Evolutionary conservation across 1,284 basidiomycete species (phyloP), one percentile per base, ranked within the genome.

Genomic region (Hemileccinum hortonii): DNA sequence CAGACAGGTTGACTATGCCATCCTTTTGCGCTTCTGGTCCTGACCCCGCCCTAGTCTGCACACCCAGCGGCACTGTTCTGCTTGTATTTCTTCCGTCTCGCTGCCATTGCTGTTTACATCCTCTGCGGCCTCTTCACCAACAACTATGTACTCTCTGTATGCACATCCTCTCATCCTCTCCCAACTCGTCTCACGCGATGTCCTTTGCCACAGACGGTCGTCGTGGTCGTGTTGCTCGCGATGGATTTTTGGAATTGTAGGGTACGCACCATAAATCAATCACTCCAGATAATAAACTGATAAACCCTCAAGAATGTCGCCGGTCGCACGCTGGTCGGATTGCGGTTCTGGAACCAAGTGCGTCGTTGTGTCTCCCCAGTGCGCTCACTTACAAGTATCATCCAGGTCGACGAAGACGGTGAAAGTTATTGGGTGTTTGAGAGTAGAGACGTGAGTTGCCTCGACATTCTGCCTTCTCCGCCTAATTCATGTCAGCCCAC

Each of bases 201-300:
- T n/a, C 37, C 46, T 44, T 41, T 44, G 39, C 21, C 19, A 14
- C 66, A 95, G 90, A 95, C 93, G 16, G 94, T 97, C 2, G 73
- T 86, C 10, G 94, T 97, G 0, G 94, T 97, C 21, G 86, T 96
- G 2, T 76, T 98, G 21, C 81, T 98, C 32, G 89, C 94, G 1
- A 88, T 94, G 80, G 94, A 98, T 73, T 98, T 98, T 69, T 97
- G 94, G 95, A 97, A 95, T 65, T 94, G 92, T 60, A 75, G 92
- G 65, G 92, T 92, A 62, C 56, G 82, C 68, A 24, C 29, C 44
- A 7, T 39, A 21, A 35, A 44, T 22, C 11, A 37, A 36, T 33
- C n/a, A 16, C 12, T 15, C 53, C 54, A 7, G 46, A 29, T 39
- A 47, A 29, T 39, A 18, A 16, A 37, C 38, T 22, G 16, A 30